These are phyloP conservation scores for Lachnellula willkommii DNA, from an alignment of 2,329 filamentous ascomycete genomes.

Conservation along the genomic window DNA sequence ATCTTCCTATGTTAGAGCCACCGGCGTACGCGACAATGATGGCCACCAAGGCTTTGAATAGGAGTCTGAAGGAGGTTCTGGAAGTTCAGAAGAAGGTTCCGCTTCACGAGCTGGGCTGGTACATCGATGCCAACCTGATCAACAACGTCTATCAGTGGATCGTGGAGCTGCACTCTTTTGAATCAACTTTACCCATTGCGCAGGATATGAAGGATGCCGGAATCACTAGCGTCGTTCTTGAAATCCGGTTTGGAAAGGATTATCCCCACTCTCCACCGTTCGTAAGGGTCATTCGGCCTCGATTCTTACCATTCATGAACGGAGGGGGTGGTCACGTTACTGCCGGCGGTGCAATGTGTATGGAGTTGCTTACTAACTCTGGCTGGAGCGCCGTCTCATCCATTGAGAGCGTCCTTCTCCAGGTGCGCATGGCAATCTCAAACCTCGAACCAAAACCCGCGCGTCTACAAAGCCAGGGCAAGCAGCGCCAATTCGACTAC, in stretches of 20 bases:
- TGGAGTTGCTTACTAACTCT: constrained; percentile 76
- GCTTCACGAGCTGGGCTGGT: constrained; percentile 72
- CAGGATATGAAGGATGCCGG: constrained; percentile 63
- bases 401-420: constrained; percentile 74
- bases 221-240: constrained; percentile 66
- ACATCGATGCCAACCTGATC: constrained; percentile 56
- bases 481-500: constrained; percentile 47
- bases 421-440: constrained; percentile 72
- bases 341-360: constrained; percentile 73
- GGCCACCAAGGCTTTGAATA: constrained; percentile 58
- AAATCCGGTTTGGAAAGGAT: constrained; percentile 71
- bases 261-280: constrained; percentile 80
- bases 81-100: constrained; percentile 57
- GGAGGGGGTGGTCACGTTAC: constrained; percentile 88
- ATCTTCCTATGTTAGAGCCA: constrained; percentile 58
- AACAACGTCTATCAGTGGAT: constrained; percentile 80
- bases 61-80: constrained; percentile 59
- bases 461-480: constrained; percentile 45
- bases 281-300: constrained; percentile 73
- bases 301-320: constrained; percentile 63
- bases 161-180: constrained; percentile 81
- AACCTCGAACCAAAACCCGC: constrained; percentile 66
- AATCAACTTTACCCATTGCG: constrained; percentile 60
- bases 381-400: constrained; percentile 72
- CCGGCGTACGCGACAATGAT: constrained; percentile 59